Conservation (phyloP, 192 early-diverging fungal genomes). For the Nowakowskiella sp. region DNA sequence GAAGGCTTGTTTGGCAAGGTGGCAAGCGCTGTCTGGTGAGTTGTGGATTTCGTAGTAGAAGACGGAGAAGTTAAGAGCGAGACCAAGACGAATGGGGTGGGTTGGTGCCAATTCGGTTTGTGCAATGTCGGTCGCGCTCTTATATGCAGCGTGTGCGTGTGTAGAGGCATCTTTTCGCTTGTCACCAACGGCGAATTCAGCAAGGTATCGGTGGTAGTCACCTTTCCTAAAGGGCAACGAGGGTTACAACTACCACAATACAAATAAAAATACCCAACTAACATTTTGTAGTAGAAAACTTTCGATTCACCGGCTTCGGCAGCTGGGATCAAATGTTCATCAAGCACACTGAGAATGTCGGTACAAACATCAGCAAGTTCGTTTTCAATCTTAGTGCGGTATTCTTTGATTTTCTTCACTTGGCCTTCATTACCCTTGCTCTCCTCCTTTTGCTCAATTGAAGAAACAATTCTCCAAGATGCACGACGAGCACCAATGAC, state of each 20-base stretch:
- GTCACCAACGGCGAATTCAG: constrained; percentile 89
- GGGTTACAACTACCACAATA: constrained; percentile 6
- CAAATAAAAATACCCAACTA: constrained; percentile 19
- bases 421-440: constrained; percentile 84
- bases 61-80: constrained; percentile 97
- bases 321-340: constrained; percentile 81
- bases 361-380: constrained; percentile 93
- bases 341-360: constrained; percentile 88
- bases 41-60: constrained; percentile 99
- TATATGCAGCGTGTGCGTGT: constrained; percentile 87
- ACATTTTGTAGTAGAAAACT: constrained; percentile 99
- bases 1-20: constrained; percentile 94
- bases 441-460: constrained; percentile 99
- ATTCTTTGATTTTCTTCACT: constrained; percentile 87
- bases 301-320: constrained; percentile 94
- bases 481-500: constrained; percentile 98
- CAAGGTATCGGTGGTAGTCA: constrained; percentile 98
- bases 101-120: constrained; percentile 90
- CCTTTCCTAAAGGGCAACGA: constrained; percentile 66
- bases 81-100: constrained; percentile 96
- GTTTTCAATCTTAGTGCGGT: constrained; percentile 89
- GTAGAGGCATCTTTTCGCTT: constrained; percentile 74
- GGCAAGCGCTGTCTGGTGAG: constrained; percentile 94
- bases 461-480: constrained; percentile 98
- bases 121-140: constrained; percentile 91